phyloP scores from a whole-genome alignment of 176 grass and related monocot genomes.

The Leersia perrieri region DNA sequence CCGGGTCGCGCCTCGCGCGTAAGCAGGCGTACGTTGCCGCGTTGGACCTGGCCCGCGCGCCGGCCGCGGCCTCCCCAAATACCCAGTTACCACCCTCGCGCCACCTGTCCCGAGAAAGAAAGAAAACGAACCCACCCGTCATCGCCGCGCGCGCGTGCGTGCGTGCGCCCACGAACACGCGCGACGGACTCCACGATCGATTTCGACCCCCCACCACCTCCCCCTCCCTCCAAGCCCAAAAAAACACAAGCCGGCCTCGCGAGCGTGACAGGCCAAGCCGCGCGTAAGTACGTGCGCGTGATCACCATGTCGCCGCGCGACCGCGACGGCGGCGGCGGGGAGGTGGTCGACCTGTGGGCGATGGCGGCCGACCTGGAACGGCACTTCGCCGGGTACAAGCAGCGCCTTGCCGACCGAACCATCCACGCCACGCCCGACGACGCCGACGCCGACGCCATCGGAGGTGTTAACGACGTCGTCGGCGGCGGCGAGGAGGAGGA shows the following conservation, averaged over 20 bases:
- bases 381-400: slow-evolving; percentile 71
- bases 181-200: background rate
- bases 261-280: background rate
- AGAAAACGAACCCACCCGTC: background rate
- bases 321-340: background rate
- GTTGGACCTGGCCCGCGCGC: background rate
- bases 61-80: background rate
- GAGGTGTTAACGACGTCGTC: background rate
- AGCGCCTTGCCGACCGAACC: no score
- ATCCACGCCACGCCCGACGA: no score
- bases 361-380: slow-evolving; percentile 69
- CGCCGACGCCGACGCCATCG: background rate
- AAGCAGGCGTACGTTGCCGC: no score
- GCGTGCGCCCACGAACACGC: slow-evolving; percentile 16
- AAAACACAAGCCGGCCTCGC: background rate
- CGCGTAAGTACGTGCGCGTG: background rate
- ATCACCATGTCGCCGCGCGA: slow-evolving; percentile 9
- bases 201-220: background rate
- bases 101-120: background rate
- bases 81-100: background rate
- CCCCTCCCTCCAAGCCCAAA: background rate
- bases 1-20: background rate
- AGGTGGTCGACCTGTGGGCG: slow-evolving; percentile 48
- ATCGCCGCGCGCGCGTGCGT: background rate
- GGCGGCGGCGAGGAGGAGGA: background rate